A percentile compares a stretch with the other conserved stretches of the same genome.
Conservation (phyloP, 371 early-diverging fungal species). For the Syncephalastrum monosporum region DNA sequence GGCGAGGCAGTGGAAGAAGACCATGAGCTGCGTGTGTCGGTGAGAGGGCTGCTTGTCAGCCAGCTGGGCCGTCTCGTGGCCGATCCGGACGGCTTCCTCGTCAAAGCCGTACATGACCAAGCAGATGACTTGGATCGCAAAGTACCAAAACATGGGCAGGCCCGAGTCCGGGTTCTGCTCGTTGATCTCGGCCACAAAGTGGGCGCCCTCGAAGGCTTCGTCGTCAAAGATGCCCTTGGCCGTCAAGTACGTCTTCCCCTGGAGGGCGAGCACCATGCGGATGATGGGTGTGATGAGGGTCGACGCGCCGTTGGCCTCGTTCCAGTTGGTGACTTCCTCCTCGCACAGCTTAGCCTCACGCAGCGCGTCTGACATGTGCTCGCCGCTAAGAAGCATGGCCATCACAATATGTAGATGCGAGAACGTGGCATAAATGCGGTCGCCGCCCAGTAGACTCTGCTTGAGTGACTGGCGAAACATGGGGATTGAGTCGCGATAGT, state of each 20-base stretch:
- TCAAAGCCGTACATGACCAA: slow-evolving; percentile 34
- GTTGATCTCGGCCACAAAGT: slow-evolving; percentile 24
- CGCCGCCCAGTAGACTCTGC: slow-evolving; percentile 41
- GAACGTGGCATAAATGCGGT: slow-evolving; percentile 41
- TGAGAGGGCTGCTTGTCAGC: slow-evolving; percentile 33
- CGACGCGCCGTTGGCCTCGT: slow-evolving; percentile 24
- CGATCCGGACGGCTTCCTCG: slow-evolving; percentile 25
- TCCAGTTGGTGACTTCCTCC: slow-evolving; percentile 27
- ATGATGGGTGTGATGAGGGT: slow-evolving; percentile 31
- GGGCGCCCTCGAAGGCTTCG: slow-evolving; percentile 28
- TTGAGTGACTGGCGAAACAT: slow-evolving; percentile 40
- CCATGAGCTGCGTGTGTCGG: slow-evolving; percentile 41
- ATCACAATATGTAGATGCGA: slow-evolving; percentile 35
- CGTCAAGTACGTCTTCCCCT: slow-evolving; percentile 38
- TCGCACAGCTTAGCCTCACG: slow-evolving; percentile 37
- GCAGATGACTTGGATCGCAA: slow-evolving; percentile 29
- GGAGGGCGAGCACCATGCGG: slow-evolving; percentile 36
- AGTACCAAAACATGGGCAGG: slow-evolving; percentile 30
- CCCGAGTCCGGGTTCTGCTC: slow-evolving; percentile 17
- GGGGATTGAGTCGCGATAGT: slow-evolving; percentile 34
- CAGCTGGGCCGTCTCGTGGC: slow-evolving; percentile 25
- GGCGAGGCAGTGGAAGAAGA: slow-evolving; percentile 40
- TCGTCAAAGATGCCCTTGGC: slow-evolving; percentile 37
- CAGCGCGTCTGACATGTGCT: slow-evolving; percentile 33
- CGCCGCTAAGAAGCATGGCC: slow-evolving; percentile 32